Conservation (phyloP, 371 early-diverging fungal genomes). For the Circinella minor region DNA sequence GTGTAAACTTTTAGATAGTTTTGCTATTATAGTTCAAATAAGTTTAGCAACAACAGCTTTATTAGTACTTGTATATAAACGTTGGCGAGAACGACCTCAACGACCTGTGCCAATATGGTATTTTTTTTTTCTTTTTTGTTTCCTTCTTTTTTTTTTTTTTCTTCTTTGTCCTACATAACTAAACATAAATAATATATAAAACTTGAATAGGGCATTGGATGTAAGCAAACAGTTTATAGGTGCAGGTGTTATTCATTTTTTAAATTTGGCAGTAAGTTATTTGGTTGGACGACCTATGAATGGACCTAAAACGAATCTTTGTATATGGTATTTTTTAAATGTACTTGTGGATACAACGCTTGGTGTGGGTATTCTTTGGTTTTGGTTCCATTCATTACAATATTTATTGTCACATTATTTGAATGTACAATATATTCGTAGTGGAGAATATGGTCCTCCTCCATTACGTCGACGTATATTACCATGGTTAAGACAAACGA, state of each 20-base stretch:
- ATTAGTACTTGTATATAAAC: conserved; percentile 62
- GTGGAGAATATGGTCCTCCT: conserved; percentile 45
- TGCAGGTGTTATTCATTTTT: conserved; percentile 60
- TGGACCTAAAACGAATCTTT: conserved; percentile 57
- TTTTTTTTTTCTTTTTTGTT: conserved; percentile 1
- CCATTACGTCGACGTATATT: conserved; percentile 34
- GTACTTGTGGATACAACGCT: conserved; percentile 68
- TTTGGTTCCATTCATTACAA: conserved; percentile 48
- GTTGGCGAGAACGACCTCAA: conserved; percentile 63
- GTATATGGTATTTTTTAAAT: conserved; percentile 74
- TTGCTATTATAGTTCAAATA: conserved; percentile 70
- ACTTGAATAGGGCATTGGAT: conserved; percentile 58
- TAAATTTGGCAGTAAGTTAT: conserved; percentile 62
- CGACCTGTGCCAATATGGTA: conserved; percentile 68
- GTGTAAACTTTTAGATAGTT: conserved; percentile 62
- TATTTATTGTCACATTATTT: conserved; percentile 19
- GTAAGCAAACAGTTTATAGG: conserved; percentile 70
- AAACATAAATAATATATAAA: no score
- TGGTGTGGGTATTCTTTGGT: conserved; percentile 63
- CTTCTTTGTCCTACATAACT: no score
- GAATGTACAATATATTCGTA: conserved; percentile 41
- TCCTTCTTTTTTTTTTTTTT: background rate
- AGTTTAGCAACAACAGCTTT: conserved; percentile 61
- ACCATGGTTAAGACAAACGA: conserved; percentile 47
- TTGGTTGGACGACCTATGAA: conserved; percentile 52